These are phyloP conservation scores for Chalciporus chontae DNA, from an alignment of 768 basidiomycete genomes.

Conservation along the genomic window DNA sequence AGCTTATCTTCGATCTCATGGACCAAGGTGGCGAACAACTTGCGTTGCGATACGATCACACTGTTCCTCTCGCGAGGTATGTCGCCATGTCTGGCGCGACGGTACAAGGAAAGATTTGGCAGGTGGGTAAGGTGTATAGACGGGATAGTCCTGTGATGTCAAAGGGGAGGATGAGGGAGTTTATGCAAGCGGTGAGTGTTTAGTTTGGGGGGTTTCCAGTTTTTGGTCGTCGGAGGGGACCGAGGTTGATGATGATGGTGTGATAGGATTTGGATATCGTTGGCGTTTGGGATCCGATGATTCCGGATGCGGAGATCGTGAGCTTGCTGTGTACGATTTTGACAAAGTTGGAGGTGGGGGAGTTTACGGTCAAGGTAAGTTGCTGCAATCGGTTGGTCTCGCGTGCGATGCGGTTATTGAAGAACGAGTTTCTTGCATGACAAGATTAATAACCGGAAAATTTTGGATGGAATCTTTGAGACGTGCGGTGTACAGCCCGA, in stretches of 20 bases:
- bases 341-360: conserved; percentile 82
- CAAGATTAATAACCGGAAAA: conserved; percentile 95
- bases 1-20: conserved; percentile 95
- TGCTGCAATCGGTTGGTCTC: neutral
- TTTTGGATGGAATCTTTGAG: conserved; percentile 95
- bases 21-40: conserved; percentile 98
- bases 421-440: neutral
- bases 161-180: conserved; percentile 98
- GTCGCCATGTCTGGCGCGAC: conserved; percentile 94
- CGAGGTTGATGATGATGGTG: neutral
- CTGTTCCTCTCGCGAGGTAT: conserved; percentile 93
- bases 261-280: conserved; percentile 91
- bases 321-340: conserved; percentile 79
- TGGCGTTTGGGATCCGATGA: conserved; percentile 93
- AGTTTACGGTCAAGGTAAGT: conserved; percentile 86
- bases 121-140: conserved; percentile 98
- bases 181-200: conserved; percentile 83
- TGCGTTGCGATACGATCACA: conserved; percentile 92
- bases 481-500: conserved; percentile 91
- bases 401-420: neutral
- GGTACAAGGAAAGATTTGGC: conserved; percentile 83
- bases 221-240: neutral
- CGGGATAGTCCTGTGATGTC: conserved; percentile 96
- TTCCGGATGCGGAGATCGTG: conserved; percentile 91
- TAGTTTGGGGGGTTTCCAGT: neutral